phyloP scores from a whole-genome alignment of 352 stramenopile species.

The Phytophthora quininea region DNA sequence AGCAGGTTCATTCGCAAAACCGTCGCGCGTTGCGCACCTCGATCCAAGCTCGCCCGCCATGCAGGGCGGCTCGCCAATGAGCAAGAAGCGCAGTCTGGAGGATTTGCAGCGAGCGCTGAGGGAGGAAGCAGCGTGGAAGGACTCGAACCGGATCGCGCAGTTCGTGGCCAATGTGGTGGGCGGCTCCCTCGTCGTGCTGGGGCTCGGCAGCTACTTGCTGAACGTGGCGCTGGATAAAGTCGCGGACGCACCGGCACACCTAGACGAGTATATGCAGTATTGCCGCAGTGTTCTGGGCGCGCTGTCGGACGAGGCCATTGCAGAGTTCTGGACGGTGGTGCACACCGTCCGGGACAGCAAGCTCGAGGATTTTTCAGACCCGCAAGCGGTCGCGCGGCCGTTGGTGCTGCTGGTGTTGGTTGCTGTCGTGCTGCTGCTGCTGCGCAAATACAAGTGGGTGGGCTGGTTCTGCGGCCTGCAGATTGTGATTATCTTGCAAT shows the following conservation, averaged over 20 bases:
- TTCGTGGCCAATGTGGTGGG: constrained; percentile 71
- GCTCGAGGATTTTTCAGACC: constrained; percentile 43
- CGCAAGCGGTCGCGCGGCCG: constrained; percentile 39
- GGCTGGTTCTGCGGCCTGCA: constrained; percentile 68
- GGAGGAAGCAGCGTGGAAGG: constrained; percentile 56
- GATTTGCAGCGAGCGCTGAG: constrained; percentile 25
- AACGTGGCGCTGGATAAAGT: constrained; percentile 34
- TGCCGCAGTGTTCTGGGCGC: constrained; percentile 2
- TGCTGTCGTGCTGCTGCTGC: constrained; percentile 22
- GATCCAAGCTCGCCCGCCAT: neutral
- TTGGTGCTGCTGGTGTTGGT: constrained; percentile 31
- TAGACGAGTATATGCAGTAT: constrained; percentile 33
- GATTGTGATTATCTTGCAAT: constrained; percentile 64
- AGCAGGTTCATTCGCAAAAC: constrained; percentile 23
- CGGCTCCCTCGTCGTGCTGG: constrained; percentile 50
- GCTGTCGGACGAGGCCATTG: constrained; percentile 24
- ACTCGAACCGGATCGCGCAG: constrained; percentile 61
- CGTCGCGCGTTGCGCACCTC: constrained; percentile 7
- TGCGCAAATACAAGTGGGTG: constrained; percentile 67
- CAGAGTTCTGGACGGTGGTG: constrained; percentile 42
- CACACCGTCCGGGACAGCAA: constrained; percentile 32
- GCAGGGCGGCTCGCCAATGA: constrained; percentile 21
- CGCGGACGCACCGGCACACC: constrained; percentile 33
- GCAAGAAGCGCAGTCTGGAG: constrained; percentile 35
- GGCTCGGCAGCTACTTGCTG: constrained; percentile 44